Evolutionary conservation across 2,329 filamentous ascomycete species (phyloP), one percentile per base, ranked within the genome.

Genomic region (Aspergillus jensenii): DNA sequence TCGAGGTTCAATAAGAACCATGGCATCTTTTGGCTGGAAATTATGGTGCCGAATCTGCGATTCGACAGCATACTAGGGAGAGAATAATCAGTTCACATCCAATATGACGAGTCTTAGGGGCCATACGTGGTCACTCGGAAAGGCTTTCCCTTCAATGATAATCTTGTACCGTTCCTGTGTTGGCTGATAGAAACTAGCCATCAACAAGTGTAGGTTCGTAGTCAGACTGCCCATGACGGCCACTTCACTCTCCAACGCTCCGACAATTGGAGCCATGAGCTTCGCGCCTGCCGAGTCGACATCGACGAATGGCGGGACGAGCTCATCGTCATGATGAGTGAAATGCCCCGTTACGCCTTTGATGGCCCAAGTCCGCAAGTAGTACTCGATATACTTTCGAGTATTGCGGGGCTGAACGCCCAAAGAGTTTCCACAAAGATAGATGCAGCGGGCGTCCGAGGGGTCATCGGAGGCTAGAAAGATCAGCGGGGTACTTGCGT

Each of bases 171-270:
- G 81, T 69, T 83, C 78, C 47, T 78, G 75, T 0, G 82, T 88
- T 0, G 91, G 91, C 53, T 78, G 81, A 76, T 93, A 96, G 76
- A 96, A 96, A 74, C 88, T 90, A 7, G 89, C 87, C 87, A 96
- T 87, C 68, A 95, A 79, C 15, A 96, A 74, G 72, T 96, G 91
- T 59, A 96, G 72, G 72, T 96, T 96, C 21, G 83, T 85, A 2
- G 90, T 96, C 67, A 96, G 76, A 0, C 90, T 93, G 71, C 92
- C 90, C 92, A 96, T 96, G 50, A 93, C 84, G 52, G 91, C 90
- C 15, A 96, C 87, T 75, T 96, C 91, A 53, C 81, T 81, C 1
- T 86, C 76, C 2, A 83, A 78, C 0, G 90, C 90, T 17, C 92
- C 92, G 11, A 96, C 87, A 17, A 96, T 79, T 31, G 84, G 86